Base-by-base conservation (phyloP, 176 grass and related monocot genomes). In the Ananas comosus region DNA sequence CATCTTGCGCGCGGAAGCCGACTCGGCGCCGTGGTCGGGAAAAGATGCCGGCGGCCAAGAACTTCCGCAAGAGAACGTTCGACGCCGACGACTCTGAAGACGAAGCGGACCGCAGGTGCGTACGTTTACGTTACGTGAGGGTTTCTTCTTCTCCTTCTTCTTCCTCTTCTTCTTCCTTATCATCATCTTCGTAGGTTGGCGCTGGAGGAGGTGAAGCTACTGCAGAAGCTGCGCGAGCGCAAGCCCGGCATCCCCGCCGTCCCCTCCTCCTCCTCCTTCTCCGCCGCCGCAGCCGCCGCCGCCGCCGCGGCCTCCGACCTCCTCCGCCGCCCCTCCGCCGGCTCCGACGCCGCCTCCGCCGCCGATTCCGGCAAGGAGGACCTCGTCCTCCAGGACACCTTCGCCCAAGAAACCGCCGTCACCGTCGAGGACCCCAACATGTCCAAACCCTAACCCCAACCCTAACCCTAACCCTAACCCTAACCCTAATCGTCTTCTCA, bases 391-490 rank as follows among this genome's bases (percentile, higher is more conserved):
- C 93, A 97, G 74, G 93, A 97, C 48, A 97, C 93, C 79, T 97
- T 97, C 49, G 93, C 93, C n/a, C 93, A 97, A 89, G 93, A 90
- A 82, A 97, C 93, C 0, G 89, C 84, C 13, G 82, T 90, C 52
- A 97, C 93, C 59, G 65, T 97, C 53, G 93, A 97, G 77, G 93
- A 97, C 56, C 93, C 93, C 47, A 97, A 97, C 75, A 97, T 97
- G 93, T 90, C 82, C 12, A 42, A 42, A 42, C 33, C 33, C 33
- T 7, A 42, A 42, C 4, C 5, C 29, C 3, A 33, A 33, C 4
- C 29, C 29, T 33, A 33, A 33, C 4, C 29, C 29, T 33, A 33
- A 33, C 5, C 29, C 29, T 33, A 33, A 33, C 29, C 29, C 29
- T 33, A 33, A 33, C 2, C 29, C 29, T 33, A 5, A 33, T 33